Percentiles rank a stretch among this genome's conserved stretches.
Evolutionary conservation across 768 basidiomycete species (phyloP).

Genomic region (Naganishia randhawae): DNA sequence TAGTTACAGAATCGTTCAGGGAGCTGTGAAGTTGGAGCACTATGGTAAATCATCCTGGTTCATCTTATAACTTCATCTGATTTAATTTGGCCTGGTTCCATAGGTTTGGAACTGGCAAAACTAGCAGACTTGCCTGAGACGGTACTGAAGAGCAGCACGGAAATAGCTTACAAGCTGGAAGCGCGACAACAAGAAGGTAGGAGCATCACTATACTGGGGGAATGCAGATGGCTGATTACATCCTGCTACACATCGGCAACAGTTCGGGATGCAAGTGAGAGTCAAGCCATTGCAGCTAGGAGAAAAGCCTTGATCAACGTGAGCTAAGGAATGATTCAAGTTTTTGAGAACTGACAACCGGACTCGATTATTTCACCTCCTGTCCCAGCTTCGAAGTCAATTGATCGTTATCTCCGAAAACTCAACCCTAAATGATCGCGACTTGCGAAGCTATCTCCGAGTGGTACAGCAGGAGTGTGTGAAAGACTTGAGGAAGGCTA

Average conservation of each 20-base stretch:
- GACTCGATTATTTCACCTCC: no score
- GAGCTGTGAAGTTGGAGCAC: slow-evolving; percentile 38
- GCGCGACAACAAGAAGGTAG: slow-evolving; percentile 60
- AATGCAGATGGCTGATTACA: neutral
- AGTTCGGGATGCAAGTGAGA: slow-evolving; percentile 18
- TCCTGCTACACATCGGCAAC: neutral
- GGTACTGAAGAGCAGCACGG: slow-evolving; percentile 62
- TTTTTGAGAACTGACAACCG: no score
- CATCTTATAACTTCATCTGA: neutral
- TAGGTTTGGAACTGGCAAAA: slow-evolving; percentile 82
- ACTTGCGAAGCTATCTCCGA: slow-evolving; percentile 6
- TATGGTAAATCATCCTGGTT: slow-evolving; percentile 42
- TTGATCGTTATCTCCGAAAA: slow-evolving; percentile 5
- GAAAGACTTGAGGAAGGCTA: neutral
- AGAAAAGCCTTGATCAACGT: slow-evolving; percentile 8
- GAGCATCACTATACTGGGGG: neutral
- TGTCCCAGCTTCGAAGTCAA: slow-evolving; percentile 5
- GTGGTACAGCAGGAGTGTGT: slow-evolving; percentile 2
- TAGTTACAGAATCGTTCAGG: slow-evolving; percentile 48
- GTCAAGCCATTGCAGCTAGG: slow-evolving; percentile 10
- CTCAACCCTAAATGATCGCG: neutral
- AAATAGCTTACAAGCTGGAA: slow-evolving; percentile 61
- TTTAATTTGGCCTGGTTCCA: neutral
- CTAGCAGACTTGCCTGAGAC: slow-evolving; percentile 78
- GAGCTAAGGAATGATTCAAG: neutral